Base-by-base conservation (phyloP, 148 eudicot genomes). In the Vaccinium corymbosum region DNA sequence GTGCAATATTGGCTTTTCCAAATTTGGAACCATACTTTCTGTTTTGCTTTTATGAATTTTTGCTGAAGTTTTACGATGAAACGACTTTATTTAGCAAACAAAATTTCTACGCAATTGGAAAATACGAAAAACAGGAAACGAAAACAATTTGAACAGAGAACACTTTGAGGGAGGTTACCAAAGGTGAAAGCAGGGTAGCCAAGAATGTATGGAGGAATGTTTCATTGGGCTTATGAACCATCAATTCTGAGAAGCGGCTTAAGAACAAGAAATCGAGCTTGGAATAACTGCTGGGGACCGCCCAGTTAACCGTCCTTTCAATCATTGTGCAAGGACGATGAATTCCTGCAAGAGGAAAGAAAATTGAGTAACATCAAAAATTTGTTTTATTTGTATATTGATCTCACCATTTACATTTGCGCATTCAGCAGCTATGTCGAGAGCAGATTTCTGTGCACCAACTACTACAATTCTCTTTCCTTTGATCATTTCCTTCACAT, bases 171-270 rank as follows among this genome's bases (percentile, higher is more conserved):
- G 66, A 59, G 66, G 25, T 59, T 59, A 59, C 66, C 66, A 59
- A 19, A 59, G 66, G 66, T 1, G 66, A 59, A 59, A 59, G 66
- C 66, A 59, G 2, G 66, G 66, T 20, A 59, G 66, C 66, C 66
- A 59, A 59, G 25, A 20, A 59, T 19, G 22, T 32, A 0, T 83
- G 62, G 32, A 89, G 32, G n/a, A 85, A 77, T 1, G 86, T 87
- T 87, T 89, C 86, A 22, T 70, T 83, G 3, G 89, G 91, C 81
- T 87, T 89, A 62, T 85, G 71, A 50, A 88, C 52, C 66, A 86
- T 6, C 15, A 81, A 82, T 80, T 86, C 86, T 1, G 90, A 56
- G 80, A 88, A 85, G 16, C 86, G 86, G 61, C 81, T 86, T 6
- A 71, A 66, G 81, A 66, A 86, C 6, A 88, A 76, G 62, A 25